Conservation (phyloP, 2,329 filamentous ascomycete species). For the Whalleya microplaca region DNA sequence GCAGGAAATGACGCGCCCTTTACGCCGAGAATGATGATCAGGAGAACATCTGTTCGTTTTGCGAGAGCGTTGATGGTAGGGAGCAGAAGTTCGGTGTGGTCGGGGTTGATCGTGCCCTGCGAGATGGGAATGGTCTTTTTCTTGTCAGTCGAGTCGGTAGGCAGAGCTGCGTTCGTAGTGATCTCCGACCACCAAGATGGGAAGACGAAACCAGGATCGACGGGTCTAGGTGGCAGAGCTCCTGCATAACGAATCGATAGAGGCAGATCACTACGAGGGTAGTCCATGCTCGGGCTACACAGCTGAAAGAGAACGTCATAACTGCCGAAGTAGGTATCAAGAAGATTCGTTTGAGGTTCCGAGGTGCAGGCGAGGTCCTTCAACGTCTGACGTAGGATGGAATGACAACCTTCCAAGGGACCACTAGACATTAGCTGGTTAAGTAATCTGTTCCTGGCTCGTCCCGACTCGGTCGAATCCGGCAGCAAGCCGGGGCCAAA, state of each 20-base stretch:
- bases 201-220: slow-evolving; percentile 34
- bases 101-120: slow-evolving; percentile 49
- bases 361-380: slow-evolving; percentile 11
- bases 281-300: slow-evolving; percentile 42
- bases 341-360: slow-evolving; percentile 20
- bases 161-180: slow-evolving; percentile 32
- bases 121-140: slow-evolving; percentile 50
- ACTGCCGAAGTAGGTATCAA: slow-evolving; percentile 35
- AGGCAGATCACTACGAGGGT: slow-evolving; percentile 40
- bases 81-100: slow-evolving; percentile 47
- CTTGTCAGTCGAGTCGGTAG: slow-evolving; percentile 6
- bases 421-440: slow-evolving; percentile 21
- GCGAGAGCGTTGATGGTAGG: slow-evolving; percentile 50
- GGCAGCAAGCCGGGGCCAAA: slow-evolving; percentile 45
- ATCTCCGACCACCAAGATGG: slow-evolving; percentile 53
- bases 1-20: slow-evolving; percentile 34
- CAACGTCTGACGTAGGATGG: background rate
- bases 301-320: slow-evolving; percentile 43
- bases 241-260: slow-evolving; percentile 48
- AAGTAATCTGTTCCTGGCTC: slow-evolving; percentile 38
- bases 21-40: slow-evolving; percentile 40
- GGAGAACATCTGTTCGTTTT: slow-evolving; percentile 43
- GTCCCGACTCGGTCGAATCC: slow-evolving; percentile 41
- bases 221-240: slow-evolving; percentile 39
- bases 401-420: background rate